Evolutionary conservation across 768 basidiomycete species (phyloP), one percentile per base, ranked within the genome.

Genomic region (Trametes villosa): DNA sequence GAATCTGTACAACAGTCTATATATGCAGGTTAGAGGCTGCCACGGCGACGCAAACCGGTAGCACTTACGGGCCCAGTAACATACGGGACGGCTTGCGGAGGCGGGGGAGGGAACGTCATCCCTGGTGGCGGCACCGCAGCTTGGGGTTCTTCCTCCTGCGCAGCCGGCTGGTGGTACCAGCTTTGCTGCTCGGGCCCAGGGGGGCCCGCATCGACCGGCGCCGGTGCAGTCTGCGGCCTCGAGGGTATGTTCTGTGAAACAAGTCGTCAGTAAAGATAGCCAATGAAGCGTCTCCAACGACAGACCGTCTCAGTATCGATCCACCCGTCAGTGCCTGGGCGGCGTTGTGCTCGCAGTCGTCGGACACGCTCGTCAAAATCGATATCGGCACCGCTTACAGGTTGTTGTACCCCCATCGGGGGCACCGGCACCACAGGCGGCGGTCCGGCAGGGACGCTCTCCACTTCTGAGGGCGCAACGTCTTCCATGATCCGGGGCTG

Each of bases 1-100:
- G 88, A 4, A 89, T 58, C 64, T 86, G 81, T 13, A 89, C 82
- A 54, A 84, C 75, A 27, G 85, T 82, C 88, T 89, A 62, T 24
- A 34, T 9, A 44, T 8, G 22, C 13, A 20, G 9, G 22, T 45
- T 27, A 33, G 40, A 58, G n/a, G 13, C 29, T 18, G 38, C 40
- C 5, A 41, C 17, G 11, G 38, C 33, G 31, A 53, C 8, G 40
- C 29, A 33, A 9, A 4, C 44, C 53, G 15, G 40, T 18, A 11
- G 6, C 1, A 79, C 85, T 72, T 63, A 87, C 86, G 41, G 84
- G 86, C 45, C 80, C 80, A 29, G 77, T 69, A 30, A 83, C 31
- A 18, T 53, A 53, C 22, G 67, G 57, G 3, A 42, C 47, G 18
- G 11, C 31, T 17, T 40, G 45, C 17, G 52, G 59, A 4, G 36